Evolutionary conservation across 306 rosid genomes (phyloP), one percentile per base, ranked within the genome.

Genomic region (Trifolium subterraneum): DNA sequence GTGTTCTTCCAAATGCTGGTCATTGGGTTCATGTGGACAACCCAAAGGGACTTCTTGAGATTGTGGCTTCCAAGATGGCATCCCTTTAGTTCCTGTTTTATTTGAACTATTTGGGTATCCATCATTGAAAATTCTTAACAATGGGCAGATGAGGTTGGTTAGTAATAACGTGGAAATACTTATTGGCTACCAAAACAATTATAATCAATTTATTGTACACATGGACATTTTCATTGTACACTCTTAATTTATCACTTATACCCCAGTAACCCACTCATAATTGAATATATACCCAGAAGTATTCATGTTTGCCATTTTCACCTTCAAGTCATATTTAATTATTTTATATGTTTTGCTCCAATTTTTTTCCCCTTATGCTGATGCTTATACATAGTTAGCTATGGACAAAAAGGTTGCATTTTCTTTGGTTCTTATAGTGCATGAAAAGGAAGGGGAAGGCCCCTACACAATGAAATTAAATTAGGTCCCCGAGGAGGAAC

Each of bases 21-120:
- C 99, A 94, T 50, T 94, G 99, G 99, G 96, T 94, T 90, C 96
- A 94, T 76, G 92, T 83, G 78, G 97, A 92, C 83, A 92, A 90
- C 71, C 96, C 98, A 20, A 87, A 84, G 74, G 96, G 98, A 71
- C 95, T 92, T 80, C 86, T 94, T 36, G 89, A 88, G 74, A 87
- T 90, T 68, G 77, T 94, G 78, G 90, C 87, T 72, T 86, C 97
- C 65, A 90, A 79, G 81, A 71, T 94, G 56, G 83, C 84, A 72
- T 80, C 97, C 71, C 83, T 90, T 56, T 76, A 82, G 63, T 74
- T 58, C 47, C 27, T 44, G 63, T 73, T 71, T 10, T 77, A 14
- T 52, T 63, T 48, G 52, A 77, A 27, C 58, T 69, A 59, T 38
- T 38, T 33, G 71, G 36, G 31, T 54, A 20, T 54, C 60, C 60